These are phyloP conservation scores for Sarocladium brachiariae DNA, from an alignment of 2,329 filamentous ascomycete species.

Conservation along the genomic window DNA sequence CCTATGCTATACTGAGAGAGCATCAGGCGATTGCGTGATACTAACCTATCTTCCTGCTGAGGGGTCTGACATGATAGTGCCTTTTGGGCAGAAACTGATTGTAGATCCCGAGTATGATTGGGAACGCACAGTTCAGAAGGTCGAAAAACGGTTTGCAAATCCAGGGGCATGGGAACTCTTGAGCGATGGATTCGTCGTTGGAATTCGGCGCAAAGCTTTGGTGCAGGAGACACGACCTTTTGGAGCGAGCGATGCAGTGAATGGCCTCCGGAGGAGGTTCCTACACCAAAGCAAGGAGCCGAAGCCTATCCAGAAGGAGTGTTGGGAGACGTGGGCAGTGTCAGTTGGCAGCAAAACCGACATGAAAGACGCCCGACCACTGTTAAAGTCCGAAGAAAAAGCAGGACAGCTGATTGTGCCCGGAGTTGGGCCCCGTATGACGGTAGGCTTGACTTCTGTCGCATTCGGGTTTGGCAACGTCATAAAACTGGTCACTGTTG, in stretches of 20 bases:
- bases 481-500: conserved; percentile 63
- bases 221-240: conserved; percentile 11
- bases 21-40: conserved; percentile 56
- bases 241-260: conserved; percentile 13
- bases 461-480: conserved; percentile 67
- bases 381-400: conserved; percentile 33
- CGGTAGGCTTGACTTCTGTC: conserved; percentile 56
- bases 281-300: conserved; percentile 14
- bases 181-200: conserved; percentile 53
- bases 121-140: conserved; percentile 45
- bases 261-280: conserved; percentile 22
- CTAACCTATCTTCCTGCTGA: conserved; percentile 53
- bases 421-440: conserved; percentile 56
- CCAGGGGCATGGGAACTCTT: conserved; percentile 61
- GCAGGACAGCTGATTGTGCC: conserved; percentile 56
- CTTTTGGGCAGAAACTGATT: conserved; percentile 35
- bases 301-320: conserved; percentile 21
- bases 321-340: conserved; percentile 51
- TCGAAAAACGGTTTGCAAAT: conserved; percentile 47
- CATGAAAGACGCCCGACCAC: conserved; percentile 37
- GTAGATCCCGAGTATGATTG: conserved; percentile 38
- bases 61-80: conserved; percentile 46
- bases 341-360: conserved; percentile 37
- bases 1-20: conserved; percentile 53
- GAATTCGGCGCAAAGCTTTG: conserved; percentile 44